Base-by-base conservation (phyloP, 371 early-diverging fungal genomes). In the Blastocladiella emersonii region DNA sequence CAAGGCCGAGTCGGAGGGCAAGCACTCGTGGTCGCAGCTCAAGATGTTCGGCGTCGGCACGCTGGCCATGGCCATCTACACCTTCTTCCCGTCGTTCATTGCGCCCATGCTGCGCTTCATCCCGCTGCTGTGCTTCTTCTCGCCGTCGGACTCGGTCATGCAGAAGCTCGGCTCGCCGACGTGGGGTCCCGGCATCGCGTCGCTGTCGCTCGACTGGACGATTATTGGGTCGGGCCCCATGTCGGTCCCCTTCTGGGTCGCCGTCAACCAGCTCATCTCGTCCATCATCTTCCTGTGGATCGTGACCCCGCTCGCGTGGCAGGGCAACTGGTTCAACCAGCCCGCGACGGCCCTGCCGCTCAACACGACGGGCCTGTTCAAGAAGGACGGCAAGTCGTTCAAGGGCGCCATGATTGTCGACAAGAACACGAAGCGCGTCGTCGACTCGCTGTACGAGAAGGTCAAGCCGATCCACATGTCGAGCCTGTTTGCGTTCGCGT, bases 81-180 rank as follows among this genome's bases (percentile, higher is more conserved):
- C 85, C 73, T 84, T 86, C 61, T 87, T 83, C 78, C 92, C 94
- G 2, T 83, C 84, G 8, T 87, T 83, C 65, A 74, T 91, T 61
- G 81, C 88, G 72, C 80, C 82, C 12, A 66, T 84, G 25, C 68
- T 93, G 49, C 77, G 85, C 8, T 77, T 80, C 32, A 76, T 93
- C 63, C 85, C 90, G 60, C 66, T 89, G 69, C 72, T 85, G 25
- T 92, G 92, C 70, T 81, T 86, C 70, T 73, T 88, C 68, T 77
- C 77, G 27, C 80, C 78, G 4, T 23, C 19, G 48, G 48, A 21
- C 48, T 21, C 19, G 23, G n/a, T 48, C 6, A 21, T 25, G 48
- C 48, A 48, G 25, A 21, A 19, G 48, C 19, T 48, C 48, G 48
- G 48, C 19, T 48, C 48, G 2, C 48, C 48, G 1, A 48, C 17